Evolutionary conservation across 2,329 filamentous ascomycete species (phyloP).

Genomic region (Dryadomyces quercivorus): DNA sequence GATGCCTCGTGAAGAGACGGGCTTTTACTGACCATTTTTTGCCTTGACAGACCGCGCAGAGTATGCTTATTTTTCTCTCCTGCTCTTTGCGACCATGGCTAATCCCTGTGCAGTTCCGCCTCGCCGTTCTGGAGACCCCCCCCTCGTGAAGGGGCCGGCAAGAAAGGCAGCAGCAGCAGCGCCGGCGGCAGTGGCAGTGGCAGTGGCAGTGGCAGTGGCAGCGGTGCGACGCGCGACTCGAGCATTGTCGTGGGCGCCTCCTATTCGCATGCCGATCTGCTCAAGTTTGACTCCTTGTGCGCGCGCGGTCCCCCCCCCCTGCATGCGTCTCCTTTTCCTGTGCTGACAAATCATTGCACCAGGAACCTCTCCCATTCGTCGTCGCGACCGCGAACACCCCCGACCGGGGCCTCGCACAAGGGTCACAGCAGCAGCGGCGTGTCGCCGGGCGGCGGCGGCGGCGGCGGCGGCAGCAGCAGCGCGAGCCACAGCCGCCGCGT

Average conservation of each 20-base stretch:
- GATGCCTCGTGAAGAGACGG: no score
- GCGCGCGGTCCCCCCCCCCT: slow-evolving; percentile 16
- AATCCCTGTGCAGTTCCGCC: slow-evolving; percentile 45
- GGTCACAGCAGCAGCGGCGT: slow-evolving; percentile 26
- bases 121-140: slow-evolving; percentile 80
- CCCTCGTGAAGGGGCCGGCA: slow-evolving; percentile 38
- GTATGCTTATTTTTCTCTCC: slow-evolving; percentile 35
- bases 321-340: not conserved
- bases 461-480: not conserved
- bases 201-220: slow-evolving; percentile 17
- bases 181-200: slow-evolving; percentile 13
- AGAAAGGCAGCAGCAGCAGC: slow-evolving; percentile 31
- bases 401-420: slow-evolving; percentile 44
- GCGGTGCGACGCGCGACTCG: slow-evolving; percentile 32
- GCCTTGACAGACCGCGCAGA: slow-evolving; percentile 44
- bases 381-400: slow-evolving; percentile 65
- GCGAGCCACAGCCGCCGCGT: slow-evolving; percentile 28
- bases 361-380: slow-evolving; percentile 49
- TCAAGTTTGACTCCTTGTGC: slow-evolving; percentile 76
- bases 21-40: no score
- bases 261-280: slow-evolving; percentile 91
- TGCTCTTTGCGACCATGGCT: not conserved
- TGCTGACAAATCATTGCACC: not conserved
- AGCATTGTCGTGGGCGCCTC: slow-evolving; percentile 80
- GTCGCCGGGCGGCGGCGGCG: not conserved